Evolutionary conservation across 805 yeast genomes (phyloP).

Genomic region (Yarrowia osloensis): DNA sequence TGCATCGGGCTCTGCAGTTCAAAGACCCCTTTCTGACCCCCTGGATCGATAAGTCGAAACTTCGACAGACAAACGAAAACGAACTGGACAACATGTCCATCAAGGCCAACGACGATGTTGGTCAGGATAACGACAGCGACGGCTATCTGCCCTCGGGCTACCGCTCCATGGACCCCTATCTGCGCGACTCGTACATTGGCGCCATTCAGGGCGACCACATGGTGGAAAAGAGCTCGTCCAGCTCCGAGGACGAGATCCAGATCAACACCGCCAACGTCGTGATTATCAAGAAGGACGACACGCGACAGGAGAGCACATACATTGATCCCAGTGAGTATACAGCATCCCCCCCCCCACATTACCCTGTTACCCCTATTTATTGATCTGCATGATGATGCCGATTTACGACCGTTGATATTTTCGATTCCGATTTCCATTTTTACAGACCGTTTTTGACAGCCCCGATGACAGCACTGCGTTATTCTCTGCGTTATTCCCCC

Average conservation of each 20-base stretch:
- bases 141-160: conserved; percentile 16
- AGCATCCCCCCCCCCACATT: neutral
- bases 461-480: too few relatives aligned
- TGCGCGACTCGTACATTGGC: conserved; percentile 20
- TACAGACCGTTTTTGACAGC: too few relatives aligned
- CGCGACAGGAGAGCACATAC: neutral
- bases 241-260: conserved; percentile 5
- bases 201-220: conserved; percentile 18
- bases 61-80: neutral
- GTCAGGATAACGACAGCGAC: neutral
- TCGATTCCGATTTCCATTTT: too few relatives aligned
- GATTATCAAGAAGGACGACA: conserved; percentile 9
- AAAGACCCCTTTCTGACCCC: conserved; percentile 24
- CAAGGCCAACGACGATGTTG: conserved; percentile 28
- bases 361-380: neutral
- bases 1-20: conserved; percentile 25
- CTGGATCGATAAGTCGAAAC: conserved; percentile 13
- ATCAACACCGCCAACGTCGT: conserved; percentile 10
- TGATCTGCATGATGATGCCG: neutral
- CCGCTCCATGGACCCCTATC: conserved; percentile 23
- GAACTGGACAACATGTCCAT: conserved; percentile 18
- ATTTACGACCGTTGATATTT: neutral
- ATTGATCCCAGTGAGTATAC: conserved; percentile 18
- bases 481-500: too few relatives aligned
- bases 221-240: conserved; percentile 9